Evolutionary conservation across 495 filamentous ascomycete species (phyloP), one percentile per base, ranked within the genome.

Genomic region (Neurospora sp.): DNA sequence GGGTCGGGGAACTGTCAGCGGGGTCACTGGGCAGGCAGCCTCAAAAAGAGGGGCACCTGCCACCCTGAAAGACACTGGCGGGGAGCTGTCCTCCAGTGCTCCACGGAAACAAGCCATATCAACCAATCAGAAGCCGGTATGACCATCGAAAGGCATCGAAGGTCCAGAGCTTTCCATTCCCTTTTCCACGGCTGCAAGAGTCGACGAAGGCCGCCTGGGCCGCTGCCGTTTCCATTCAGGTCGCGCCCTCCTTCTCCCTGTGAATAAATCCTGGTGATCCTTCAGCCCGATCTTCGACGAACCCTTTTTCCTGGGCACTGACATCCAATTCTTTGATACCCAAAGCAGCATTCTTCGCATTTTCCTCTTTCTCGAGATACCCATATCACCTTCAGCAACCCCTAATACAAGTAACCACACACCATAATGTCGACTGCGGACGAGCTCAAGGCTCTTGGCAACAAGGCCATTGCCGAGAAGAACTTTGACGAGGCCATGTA

Each of bases 401-500:
- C 31, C 5, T 27, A 69, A 41, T 40, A 70, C 22, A 40, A 72
- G 16, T 39, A 40, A 41, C 59, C 10, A 68, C 39, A 38, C 59
- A 20, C 35, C 69, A 73, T 46, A 20, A 86, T 86, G 84, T 80
- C 84, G 48, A 85, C 84, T 53, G 87, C 85, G 70, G 87, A 88
- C 76, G 86, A 84, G 84, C 88, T 98, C 76, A 99, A 99, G 87
- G 93, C 94, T 75, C 91, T 94, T 80, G 96, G 96, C 86, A 99
- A 99, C 86, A 96, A 97, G 84, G 94, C 96, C 83, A 98, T 99
- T 81, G 89, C 93, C 74, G 94, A 91, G 69, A 98, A 98, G 87
- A 92, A 98, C 79, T 99, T 97, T 78, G 87, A 94, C 76, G 94
- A 94, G 81, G 95, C 96, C 75, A 89, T 98, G 96, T 99, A 90